Base-by-base conservation (phyloP, 2,329 filamentous ascomycete genomes). In the Aureobasidium namibiae region DNA sequence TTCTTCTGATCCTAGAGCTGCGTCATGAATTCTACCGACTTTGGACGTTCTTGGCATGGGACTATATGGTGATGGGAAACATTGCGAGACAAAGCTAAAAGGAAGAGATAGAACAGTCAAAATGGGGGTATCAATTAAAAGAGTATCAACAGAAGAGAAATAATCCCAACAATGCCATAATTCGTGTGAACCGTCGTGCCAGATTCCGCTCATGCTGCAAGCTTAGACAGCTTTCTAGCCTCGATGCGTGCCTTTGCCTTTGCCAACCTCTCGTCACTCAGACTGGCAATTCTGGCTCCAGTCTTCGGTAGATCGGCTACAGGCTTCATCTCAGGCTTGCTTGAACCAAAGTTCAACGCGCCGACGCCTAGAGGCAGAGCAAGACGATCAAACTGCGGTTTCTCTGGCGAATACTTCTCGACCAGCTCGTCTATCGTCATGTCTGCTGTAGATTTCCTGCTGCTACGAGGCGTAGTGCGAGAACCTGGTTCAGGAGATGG, bases 331-430 rank as follows among this genome's bases (percentile, higher is more conserved):
- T 52, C 48, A 26, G 39, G 13, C 14, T 56, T 56, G 21, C 52
- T 36, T 13, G 26, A 18, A 16, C 52, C 52, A 44, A 45, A 56
- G 11, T 56, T 56, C 39, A 56, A 29, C 36, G 48, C 18, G 31
- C 41, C 58, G 8, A 49, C 29, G n/a, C 59, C 44, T n/a, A 57
- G 10, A 23, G 59, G 59, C 24, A 61, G 36, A 36, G 59, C 59
- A 26, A 57, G 34, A 29, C 59, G 59, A 52, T 61, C 59, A n/a
- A 56, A 57, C 5, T 49, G 42, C 7, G 45, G 52, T 26, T 59
- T 59, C 13, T 45, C 46, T 26, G 57, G 59, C 24, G 50, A 60
- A 34, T 56, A 60, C 41, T 42, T 60, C 11, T 56, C 59, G 8
- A 59, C 46, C 13, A 59, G 50, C n/a, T 60, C 41, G 13, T 54